Evolutionary conservation across 164 flowering plant species (phyloP), one percentile per base, ranked within the genome.

Genomic region (Amborella trichopoda): DNA sequence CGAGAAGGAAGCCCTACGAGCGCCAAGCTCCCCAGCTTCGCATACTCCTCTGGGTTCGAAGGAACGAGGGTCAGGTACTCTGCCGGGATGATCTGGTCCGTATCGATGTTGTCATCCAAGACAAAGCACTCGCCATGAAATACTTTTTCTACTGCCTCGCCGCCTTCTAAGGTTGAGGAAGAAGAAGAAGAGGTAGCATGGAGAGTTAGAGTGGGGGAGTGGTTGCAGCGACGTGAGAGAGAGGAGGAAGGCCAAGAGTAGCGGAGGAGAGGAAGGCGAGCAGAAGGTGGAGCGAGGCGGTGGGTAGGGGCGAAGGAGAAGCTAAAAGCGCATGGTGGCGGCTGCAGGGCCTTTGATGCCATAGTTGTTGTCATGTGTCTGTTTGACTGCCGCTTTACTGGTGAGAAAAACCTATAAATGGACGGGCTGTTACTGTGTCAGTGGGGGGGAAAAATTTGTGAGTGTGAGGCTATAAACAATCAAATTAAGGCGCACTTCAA

Each of bases 71-170:
- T 91, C 17, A 86, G 80, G 73, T 83, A 74, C 67, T 91, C 98
- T 10, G 98, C 93, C 26, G 98, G 95, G 69, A 91, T 91, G 64
- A 91, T 91, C 63, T 87, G 98, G 54, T 91, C 98, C 5, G 98
- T 87, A 73, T 91, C 98, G 57, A 91, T 81, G 72, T 91, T 91
- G 60, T 91, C 95, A 26, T 78, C 76, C 53, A 91, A 68, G 25
- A 91, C 98, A 52, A 80, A 91, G 77, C 96, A 87, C 47, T 62
- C 59, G 50, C 96, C 98, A 44, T 91, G 98, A 64, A 91, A 91
- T 14, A 76, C 34, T 18, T 73, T 61, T 23, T n/a, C n/a, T n/a
- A 70, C 2, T 5, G 68, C 0, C 27, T 61, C 0, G 28, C 53
- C 3, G 18, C 40, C 1, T 17, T 62, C 0, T 34, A 53, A 6